Conservation (phyloP, 2,329 filamentous ascomycete genomes). For the Arthrobotrys megalospora region DNA sequence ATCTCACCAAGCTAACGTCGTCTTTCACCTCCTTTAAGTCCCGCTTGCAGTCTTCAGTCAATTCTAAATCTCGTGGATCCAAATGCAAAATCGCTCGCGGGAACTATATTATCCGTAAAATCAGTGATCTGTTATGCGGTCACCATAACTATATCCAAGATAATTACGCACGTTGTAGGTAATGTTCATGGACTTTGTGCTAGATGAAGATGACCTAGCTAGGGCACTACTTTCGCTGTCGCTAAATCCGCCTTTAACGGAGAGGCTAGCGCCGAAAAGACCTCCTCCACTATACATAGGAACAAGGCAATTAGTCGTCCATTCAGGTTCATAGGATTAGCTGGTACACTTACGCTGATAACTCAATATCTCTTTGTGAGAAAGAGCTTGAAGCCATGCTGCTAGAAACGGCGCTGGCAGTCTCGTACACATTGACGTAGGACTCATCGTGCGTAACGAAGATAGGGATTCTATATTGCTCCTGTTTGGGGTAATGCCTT, state of each 20-base stretch:
- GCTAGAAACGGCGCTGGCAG: slow-evolving; percentile 32
- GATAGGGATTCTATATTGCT: slow-evolving; percentile 35
- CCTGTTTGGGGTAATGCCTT: not conserved
- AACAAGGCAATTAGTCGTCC: not conserved
- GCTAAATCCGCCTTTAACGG: slow-evolving; percentile 48
- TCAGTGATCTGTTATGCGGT: not conserved
- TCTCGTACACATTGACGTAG: slow-evolving; percentile 60
- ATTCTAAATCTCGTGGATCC: slow-evolving; percentile 43
- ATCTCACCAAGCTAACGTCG: slow-evolving; percentile 26
- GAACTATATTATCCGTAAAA: slow-evolving; percentile 29
- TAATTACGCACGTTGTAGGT: slow-evolving; percentile 55
- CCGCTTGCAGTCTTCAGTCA: slow-evolving; percentile 38
- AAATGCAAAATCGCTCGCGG: slow-evolving; percentile 53
- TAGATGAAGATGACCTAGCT: not conserved
- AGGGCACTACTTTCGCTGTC: slow-evolving; percentile 34
- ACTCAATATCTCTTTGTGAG: slow-evolving; percentile 52
- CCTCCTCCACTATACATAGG: slow-evolving; percentile 38
- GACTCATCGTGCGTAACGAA: slow-evolving; percentile 58
- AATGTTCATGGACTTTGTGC: slow-evolving; percentile 51
- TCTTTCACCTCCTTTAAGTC: slow-evolving; percentile 27
- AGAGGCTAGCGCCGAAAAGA: slow-evolving; percentile 37
- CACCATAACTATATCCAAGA: not conserved
- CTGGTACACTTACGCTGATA: slow-evolving; percentile 48
- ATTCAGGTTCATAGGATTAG: not conserved
- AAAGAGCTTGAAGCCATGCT: slow-evolving; percentile 61